Conservation (phyloP, 805 yeast genomes). For the Ogataea allantospora region DNA sequence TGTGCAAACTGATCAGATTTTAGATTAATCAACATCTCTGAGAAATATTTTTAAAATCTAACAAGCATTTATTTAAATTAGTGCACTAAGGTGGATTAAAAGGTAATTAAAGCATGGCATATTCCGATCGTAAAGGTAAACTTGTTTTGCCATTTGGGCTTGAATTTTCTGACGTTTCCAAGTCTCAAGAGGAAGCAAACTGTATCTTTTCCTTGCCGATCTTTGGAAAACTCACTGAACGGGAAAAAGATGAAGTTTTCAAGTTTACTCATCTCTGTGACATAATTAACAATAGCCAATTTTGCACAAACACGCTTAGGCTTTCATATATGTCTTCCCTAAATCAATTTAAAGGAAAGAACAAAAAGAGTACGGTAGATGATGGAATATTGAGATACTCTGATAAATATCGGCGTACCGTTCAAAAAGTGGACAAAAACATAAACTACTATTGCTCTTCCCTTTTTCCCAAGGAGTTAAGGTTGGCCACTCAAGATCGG, state of each 20-base stretch:
- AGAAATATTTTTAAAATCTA: too few species aligned
- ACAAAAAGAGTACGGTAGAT: slow-evolving; percentile 27
- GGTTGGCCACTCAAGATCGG: slow-evolving; percentile 61
- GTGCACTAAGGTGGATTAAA: too few species aligned
- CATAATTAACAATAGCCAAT: slow-evolving; percentile 62
- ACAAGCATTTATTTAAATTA: too few species aligned
- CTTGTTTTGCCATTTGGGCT: slow-evolving; percentile 66
- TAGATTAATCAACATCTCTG: too few species aligned
- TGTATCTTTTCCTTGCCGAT: slow-evolving; percentile 55
- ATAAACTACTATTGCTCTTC: slow-evolving; percentile 69
- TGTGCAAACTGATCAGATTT: too few species aligned
- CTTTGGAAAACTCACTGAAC: slow-evolving; percentile 52
- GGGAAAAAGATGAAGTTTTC: slow-evolving; percentile 52
- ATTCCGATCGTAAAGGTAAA: slow-evolving; percentile 47
- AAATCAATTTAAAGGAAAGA: slow-evolving; percentile 30
- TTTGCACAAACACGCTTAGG: slow-evolving; percentile 45
- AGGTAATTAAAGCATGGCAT: too few species aligned
- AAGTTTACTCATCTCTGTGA: slow-evolving; percentile 54
- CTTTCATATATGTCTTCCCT: slow-evolving; percentile 1
- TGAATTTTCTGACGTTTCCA: slow-evolving; percentile 58
- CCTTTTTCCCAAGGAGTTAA: slow-evolving; percentile 73
- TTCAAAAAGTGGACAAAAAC: background rate
- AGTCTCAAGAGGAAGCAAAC: slow-evolving; percentile 35
- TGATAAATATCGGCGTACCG: slow-evolving; percentile 42
- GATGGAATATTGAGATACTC: slow-evolving; percentile 83